Percentiles rank a stretch among this genome's conserved stretches.
Conservation (phyloP, 345 rosid species). For the Pelargonium nanum region DNA sequence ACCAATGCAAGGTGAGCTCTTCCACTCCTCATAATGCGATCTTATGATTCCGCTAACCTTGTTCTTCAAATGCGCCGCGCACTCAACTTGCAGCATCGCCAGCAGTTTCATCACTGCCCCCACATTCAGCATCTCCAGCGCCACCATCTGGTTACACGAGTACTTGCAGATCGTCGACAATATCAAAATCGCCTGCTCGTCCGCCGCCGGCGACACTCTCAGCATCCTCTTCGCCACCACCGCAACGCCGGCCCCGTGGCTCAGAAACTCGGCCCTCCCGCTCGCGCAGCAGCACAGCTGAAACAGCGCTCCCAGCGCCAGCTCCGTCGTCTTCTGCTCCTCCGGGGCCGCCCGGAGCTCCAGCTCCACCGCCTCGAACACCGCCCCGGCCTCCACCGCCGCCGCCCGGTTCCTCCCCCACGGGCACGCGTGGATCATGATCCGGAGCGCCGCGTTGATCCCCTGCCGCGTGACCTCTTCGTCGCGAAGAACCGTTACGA, state of each 20-base stretch:
- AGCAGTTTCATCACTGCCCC: slow-evolving; percentile 57
- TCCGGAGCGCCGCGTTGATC: slow-evolving; percentile 34
- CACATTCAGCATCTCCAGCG: slow-evolving; percentile 49
- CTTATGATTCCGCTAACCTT: slow-evolving; percentile 44
- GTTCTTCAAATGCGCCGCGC: slow-evolving; percentile 35
- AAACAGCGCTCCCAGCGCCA: slow-evolving; percentile 37
- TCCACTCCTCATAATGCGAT: slow-evolving; percentile 45
- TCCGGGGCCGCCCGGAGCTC: slow-evolving; percentile 27
- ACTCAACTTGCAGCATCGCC: slow-evolving; percentile 30
- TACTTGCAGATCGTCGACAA: slow-evolving; percentile 34
- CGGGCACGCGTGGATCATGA: slow-evolving; percentile 36
- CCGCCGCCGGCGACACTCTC: slow-evolving; percentile 35
- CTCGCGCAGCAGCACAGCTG: slow-evolving; percentile 58
- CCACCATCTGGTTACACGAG: slow-evolving; percentile 32
- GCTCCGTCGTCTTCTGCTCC: slow-evolving; percentile 43
- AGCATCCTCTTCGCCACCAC: slow-evolving; percentile 43
- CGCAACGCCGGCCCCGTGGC: slow-evolving; percentile 46
- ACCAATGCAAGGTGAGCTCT: slow-evolving; percentile 41
- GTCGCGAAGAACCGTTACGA: slow-evolving; percentile 32
- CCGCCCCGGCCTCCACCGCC: slow-evolving; percentile 48
- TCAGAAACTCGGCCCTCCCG: slow-evolving; percentile 52
- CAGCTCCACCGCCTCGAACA: slow-evolving; percentile 53
- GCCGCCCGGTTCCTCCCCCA: slow-evolving; percentile 42
- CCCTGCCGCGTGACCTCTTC: slow-evolving; percentile 26
- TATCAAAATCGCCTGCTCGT: slow-evolving; percentile 49